Conservation (phyloP, 495 filamentous ascomycete species). For the Margaritispora aquatica region DNA sequence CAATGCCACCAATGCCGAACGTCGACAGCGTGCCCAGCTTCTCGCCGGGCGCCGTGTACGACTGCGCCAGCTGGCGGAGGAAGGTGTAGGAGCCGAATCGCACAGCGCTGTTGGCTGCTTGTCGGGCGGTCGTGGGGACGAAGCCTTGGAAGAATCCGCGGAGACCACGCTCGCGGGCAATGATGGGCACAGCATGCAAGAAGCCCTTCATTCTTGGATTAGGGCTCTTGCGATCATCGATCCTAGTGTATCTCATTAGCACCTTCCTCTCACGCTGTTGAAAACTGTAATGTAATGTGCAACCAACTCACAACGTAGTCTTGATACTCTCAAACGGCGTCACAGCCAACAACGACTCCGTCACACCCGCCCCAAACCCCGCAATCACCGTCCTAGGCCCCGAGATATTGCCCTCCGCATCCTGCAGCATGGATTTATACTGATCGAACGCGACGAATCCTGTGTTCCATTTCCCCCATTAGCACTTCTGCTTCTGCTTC, state of each 20-base stretch:
- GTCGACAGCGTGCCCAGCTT: slow-evolving; percentile 86
- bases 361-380: slow-evolving; percentile 91
- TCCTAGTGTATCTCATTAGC: slow-evolving; percentile 43
- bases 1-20: slow-evolving; percentile 84
- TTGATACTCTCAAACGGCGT: slow-evolving; percentile 98
- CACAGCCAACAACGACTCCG: slow-evolving; percentile 87
- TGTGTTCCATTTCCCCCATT: slow-evolving; percentile 26
- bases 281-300: not conserved
- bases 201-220: slow-evolving; percentile 90
- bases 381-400: slow-evolving; percentile 88
- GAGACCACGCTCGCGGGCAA: slow-evolving; percentile 78
- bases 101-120: slow-evolving; percentile 88
- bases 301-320: slow-evolving; percentile 72
- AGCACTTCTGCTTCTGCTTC: not conserved
- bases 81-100: slow-evolving; percentile 87
- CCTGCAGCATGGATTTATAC: slow-evolving; percentile 76
- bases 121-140: slow-evolving; percentile 87
- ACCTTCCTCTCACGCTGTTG: no score
- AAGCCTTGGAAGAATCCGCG: slow-evolving; percentile 96
- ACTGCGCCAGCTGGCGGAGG: slow-evolving; percentile 83
- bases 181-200: slow-evolving; percentile 81
- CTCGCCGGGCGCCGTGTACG: slow-evolving; percentile 89
- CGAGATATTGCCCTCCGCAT: slow-evolving; percentile 82
- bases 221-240: slow-evolving; percentile 87
- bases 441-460: slow-evolving; percentile 95